phyloP scores from a whole-genome alignment of 2,329 filamentous ascomycete genomes.

The Neopestalotiopsis rosae region DNA sequence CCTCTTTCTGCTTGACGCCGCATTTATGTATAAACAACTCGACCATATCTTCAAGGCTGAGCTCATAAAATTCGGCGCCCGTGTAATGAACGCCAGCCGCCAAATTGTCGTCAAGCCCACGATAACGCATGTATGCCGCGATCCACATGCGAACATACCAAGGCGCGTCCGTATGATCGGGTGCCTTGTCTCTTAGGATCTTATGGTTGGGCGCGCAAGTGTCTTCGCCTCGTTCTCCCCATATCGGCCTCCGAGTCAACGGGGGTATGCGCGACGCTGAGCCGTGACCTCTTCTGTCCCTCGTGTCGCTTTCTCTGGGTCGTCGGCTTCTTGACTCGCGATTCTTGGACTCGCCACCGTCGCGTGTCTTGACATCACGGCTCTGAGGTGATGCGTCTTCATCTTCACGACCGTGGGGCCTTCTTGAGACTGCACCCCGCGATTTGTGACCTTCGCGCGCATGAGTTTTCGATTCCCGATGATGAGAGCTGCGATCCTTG shows the following conservation, averaged over 20 bases:
- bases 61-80: slow-evolving; percentile 10
- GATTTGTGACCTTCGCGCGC: not conserved
- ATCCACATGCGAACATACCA: slow-evolving; percentile 19
- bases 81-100: slow-evolving; percentile 14
- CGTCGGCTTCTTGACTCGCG: slow-evolving; percentile 2
- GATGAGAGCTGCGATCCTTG: not conserved
- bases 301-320: not conserved
- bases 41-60: slow-evolving; percentile 6
- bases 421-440: not conserved
- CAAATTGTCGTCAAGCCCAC: slow-evolving; percentile 9
- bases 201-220: not conserved
- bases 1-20: slow-evolving; percentile 9
- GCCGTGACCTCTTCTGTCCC: not conserved
- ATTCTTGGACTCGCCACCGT: not conserved
- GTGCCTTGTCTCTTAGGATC: slow-evolving; percentile 8
- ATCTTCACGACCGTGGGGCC: not conserved
- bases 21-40: slow-evolving; percentile 9
- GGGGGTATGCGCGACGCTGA: not conserved
- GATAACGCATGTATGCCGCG: slow-evolving; percentile 17
- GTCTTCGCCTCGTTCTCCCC: slow-evolving; percentile 13
- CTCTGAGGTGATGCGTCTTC: not conserved
- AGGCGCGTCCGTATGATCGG: slow-evolving; percentile 15
- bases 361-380: not conserved
- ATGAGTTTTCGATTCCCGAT: not conserved
- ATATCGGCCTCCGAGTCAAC: slow-evolving; percentile 5